Percentiles rank a stretch among this genome's conserved stretches.
phyloP scores from a whole-genome alignment of 1,284 basidiomycete species.

The Trichosporon ovoides region DNA sequence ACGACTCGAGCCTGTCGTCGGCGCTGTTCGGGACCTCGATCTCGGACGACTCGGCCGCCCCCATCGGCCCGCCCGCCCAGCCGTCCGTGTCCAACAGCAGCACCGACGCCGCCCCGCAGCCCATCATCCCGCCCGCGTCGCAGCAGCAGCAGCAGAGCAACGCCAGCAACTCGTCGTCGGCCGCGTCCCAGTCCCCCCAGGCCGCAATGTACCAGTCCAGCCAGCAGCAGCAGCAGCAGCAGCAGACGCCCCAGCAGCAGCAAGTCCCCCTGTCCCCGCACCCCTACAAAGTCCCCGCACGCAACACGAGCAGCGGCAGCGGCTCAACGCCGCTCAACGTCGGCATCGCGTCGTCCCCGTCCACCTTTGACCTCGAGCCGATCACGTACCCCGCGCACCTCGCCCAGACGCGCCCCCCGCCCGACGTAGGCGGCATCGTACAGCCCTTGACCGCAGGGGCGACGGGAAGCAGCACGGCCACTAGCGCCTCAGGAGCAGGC shows the following conservation, averaged over 20 bases:
- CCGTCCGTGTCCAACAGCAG: background rate
- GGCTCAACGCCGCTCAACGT: background rate
- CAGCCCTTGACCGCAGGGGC: conserved; percentile 2
- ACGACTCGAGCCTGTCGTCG: conserved; percentile 20
- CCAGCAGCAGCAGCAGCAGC: no score
- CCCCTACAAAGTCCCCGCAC: conserved; percentile 4
- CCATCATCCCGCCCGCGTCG: conserved; percentile 4
- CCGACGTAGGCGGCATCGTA: conserved; percentile 1
- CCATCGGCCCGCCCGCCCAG: no score
- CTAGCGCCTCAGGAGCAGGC: background rate
- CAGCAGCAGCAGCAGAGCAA: conserved; percentile 8
- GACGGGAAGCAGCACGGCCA: background rate
- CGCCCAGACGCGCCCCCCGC: conserved; percentile 26
- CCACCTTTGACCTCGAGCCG: conserved; percentile 25
- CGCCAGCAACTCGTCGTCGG: background rate
- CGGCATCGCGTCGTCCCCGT: conserved; percentile 10
- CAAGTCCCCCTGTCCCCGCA: conserved; percentile 2
- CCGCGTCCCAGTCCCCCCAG: background rate
- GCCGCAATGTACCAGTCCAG: background rate
- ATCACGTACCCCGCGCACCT: conserved; percentile 31
- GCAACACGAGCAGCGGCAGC: background rate
- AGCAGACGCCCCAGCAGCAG: conserved; percentile 6
- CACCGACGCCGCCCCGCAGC: background rate
- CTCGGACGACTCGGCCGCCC: conserved; percentile 12
- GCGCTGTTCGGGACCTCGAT: conserved; percentile 18